A percentile compares a stretch with the other conserved stretches of the same genome.
phyloP scores from a whole-genome alignment of 164 flowering plant genomes.

The Magnolia officinalis region DNA sequence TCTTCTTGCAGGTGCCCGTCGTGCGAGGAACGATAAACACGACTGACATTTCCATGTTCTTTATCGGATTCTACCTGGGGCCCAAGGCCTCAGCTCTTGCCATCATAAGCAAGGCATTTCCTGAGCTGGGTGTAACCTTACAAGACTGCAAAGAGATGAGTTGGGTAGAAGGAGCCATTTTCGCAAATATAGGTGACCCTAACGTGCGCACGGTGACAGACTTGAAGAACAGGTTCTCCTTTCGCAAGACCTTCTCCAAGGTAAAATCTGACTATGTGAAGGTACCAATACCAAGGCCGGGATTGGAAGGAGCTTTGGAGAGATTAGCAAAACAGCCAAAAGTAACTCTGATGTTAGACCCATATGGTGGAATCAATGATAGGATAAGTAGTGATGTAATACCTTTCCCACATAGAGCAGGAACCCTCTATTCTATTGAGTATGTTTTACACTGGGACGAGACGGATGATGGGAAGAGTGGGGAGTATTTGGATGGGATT shows the following conservation, averaged over 20 bases:
- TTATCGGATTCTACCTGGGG: constrained; percentile 4
- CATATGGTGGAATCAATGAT: constrained; percentile 25
- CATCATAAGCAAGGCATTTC: constrained; percentile 1
- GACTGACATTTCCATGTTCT: neutral
- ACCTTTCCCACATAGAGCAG: constrained; percentile 25
- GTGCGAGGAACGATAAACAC: too few relatives aligned
- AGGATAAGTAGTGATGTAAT: constrained; percentile 6
- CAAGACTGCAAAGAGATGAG: constrained; percentile 12
- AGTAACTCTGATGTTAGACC: constrained; percentile 3
- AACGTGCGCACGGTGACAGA: neutral
- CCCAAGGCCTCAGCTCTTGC: neutral
- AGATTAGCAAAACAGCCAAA: neutral
- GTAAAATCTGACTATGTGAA: constrained; percentile 1
- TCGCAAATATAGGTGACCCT: neutral
- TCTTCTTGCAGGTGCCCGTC: too few relatives aligned
- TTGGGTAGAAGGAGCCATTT: constrained; percentile 10
- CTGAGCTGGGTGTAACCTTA: constrained; percentile 2
- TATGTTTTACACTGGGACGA: constrained; percentile 13
- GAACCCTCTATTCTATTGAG: constrained; percentile 9
- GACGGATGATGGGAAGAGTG: neutral
- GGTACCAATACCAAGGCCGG: constrained; percentile 10
- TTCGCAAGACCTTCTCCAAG: constrained; percentile 3
- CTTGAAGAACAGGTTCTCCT: neutral
- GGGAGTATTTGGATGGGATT: constrained; percentile 1
- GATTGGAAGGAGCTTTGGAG: constrained; percentile 2